phyloP scores from a whole-genome alignment of 2,329 filamentous ascomycete genomes.

The Zymoseptoria brevis region DNA sequence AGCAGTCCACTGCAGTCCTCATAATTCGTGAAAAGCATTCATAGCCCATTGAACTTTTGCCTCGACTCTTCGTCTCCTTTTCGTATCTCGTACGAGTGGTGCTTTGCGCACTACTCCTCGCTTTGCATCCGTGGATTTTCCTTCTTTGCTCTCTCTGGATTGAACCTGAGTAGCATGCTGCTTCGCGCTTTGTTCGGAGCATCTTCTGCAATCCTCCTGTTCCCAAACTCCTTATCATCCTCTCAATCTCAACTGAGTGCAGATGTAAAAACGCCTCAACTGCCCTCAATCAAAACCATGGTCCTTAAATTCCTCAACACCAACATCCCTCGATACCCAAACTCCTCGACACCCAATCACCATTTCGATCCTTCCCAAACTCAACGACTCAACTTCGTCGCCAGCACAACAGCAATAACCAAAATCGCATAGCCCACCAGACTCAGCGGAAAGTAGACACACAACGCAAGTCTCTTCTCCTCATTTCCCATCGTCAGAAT shows the following conservation, averaged over 20 bases:
- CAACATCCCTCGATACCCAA: not conserved
- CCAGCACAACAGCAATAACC: conserved; percentile 1
- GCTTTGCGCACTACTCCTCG: not conserved
- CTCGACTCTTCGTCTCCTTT: not conserved
- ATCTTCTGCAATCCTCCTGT: not conserved
- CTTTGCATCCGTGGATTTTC: not conserved
- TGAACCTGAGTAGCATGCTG: not conserved
- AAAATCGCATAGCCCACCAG: conserved; percentile 4
- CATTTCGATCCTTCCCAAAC: not conserved
- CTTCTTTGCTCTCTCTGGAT: not conserved
- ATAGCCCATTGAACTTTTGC: not conserved
- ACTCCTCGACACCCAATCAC: not conserved
- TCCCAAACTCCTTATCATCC: not conserved
- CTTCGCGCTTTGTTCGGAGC: not conserved
- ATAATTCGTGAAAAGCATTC: not conserved
- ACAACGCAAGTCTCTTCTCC: conserved; percentile 18
- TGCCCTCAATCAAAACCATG: no score
- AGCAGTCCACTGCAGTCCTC: not conserved
- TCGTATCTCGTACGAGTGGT: not conserved
- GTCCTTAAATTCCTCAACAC: no score
- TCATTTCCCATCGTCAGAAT: conserved; percentile 15
- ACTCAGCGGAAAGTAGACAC: conserved; percentile 15
- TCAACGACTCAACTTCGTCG: not conserved
- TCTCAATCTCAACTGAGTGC: not conserved
- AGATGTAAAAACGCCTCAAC: no score